Conservation (phyloP, 2,329 filamentous ascomycete genomes). For the Sporothrix pallida region DNA sequence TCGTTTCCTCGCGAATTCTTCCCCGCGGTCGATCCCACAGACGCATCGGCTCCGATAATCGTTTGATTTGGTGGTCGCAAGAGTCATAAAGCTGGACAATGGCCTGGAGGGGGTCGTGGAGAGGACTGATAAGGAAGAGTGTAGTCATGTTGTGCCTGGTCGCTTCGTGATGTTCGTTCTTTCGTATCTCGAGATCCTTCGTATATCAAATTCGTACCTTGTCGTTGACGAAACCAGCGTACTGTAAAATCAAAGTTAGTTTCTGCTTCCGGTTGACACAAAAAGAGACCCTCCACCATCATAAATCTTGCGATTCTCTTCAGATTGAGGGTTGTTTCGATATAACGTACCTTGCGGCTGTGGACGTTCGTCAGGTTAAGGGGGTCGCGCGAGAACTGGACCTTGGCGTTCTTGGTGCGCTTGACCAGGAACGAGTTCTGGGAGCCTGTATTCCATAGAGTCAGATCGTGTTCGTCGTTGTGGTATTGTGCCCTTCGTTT, state of each 20-base stretch:
- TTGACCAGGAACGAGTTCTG: conserved; percentile 93
- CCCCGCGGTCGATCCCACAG: neutral
- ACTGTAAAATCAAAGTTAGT: conserved; percentile 55
- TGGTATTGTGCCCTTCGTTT: neutral
- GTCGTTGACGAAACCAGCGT: conserved; percentile 90
- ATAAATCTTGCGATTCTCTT: neutral
- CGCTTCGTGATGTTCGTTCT: neutral
- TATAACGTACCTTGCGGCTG: conserved; percentile 75
- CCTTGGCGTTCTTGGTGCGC: conserved; percentile 77
- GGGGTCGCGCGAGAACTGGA: conserved; percentile 92
- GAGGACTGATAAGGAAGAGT: neutral
- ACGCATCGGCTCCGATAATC: neutral
- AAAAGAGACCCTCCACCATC: neutral
- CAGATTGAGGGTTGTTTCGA: neutral
- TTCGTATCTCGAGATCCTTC: neutral
- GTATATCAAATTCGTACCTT: conserved; percentile 66
- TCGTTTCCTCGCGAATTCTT: neutral
- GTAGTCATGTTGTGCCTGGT: neutral
- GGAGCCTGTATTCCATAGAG: conserved; percentile 63
- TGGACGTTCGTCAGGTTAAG: conserved; percentile 92
- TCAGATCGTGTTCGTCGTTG: conserved; percentile 27
- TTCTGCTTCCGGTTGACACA: conserved; percentile 6
- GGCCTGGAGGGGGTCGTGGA: neutral
- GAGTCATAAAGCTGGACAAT: neutral
- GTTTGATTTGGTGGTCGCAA: neutral